A percentile compares a stretch with the other conserved stretches of the same genome.
Conservation (phyloP, 257 asterid genomes). For the Apocynum venetum region DNA sequence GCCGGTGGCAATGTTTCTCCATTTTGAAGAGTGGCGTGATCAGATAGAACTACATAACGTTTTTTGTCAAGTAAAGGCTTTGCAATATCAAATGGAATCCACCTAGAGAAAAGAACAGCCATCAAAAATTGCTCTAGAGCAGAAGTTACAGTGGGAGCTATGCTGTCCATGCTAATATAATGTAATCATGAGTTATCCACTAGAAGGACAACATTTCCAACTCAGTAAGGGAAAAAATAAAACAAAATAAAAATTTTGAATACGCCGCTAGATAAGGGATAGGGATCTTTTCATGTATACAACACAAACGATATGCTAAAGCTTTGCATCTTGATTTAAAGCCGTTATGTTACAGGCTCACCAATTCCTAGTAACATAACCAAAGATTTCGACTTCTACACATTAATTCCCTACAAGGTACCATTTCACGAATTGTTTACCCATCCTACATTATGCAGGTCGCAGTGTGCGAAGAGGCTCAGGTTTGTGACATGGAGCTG, state of each 20-base stretch:
- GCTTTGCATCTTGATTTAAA: neutral
- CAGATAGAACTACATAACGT: conserved; percentile 67
- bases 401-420: neutral
- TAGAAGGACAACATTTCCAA: neutral
- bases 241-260: neutral
- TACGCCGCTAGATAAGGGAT: neutral
- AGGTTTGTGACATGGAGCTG: neutral
- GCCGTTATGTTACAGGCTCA: neutral
- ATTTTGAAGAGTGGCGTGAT: conserved; percentile 34
- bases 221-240: neutral
- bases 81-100: conserved; percentile 75
- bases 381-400: neutral
- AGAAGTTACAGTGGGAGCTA: neutral
- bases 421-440: neutral
- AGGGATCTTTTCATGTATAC: neutral
- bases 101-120: conserved; percentile 41
- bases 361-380: neutral
- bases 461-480: neutral
- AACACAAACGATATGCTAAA: neutral
- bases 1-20: conserved; percentile 38
- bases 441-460: conserved; percentile 1
- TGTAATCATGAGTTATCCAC: neutral
- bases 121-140: conserved; percentile 2
- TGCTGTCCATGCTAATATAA: neutral
- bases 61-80: conserved; percentile 72